Evolutionary conservation across 306 rosid genomes (phyloP).

Genomic region (Gastrolobium villosum): DNA sequence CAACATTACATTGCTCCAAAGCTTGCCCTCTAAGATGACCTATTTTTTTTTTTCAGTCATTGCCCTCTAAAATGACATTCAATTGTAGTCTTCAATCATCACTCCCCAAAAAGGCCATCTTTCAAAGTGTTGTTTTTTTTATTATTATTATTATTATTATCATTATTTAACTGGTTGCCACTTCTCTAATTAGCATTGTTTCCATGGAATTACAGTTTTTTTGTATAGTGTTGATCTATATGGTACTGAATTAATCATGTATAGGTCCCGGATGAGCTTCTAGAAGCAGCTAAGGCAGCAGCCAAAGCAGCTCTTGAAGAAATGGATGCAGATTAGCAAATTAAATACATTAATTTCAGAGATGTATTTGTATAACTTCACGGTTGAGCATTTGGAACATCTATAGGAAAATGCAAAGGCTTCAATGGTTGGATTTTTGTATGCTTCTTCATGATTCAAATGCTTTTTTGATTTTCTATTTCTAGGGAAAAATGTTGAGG

Average conservation of each 20-base stretch:
- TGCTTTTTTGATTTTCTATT: too few species aligned
- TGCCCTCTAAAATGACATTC: too few species aligned
- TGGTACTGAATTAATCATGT: slow-evolving; percentile 16
- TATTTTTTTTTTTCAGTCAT: too few species aligned
- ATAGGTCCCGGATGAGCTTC: slow-evolving; percentile 87
- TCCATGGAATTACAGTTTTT: not conserved
- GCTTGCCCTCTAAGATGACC: too few species aligned
- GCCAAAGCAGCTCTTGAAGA: slow-evolving; percentile 97
- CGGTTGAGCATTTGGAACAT: slow-evolving; percentile 49
- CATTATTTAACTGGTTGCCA: not conserved
- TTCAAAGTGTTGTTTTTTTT: not conserved
- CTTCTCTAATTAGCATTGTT: not conserved
- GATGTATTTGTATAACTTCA: slow-evolving; percentile 38
- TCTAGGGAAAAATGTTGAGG: too few species aligned
- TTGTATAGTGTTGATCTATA: not conserved
- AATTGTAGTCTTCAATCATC: not conserved
- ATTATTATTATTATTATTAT: not conserved
- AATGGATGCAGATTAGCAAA: slow-evolving; percentile 89
- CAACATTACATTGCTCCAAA: too few species aligned
- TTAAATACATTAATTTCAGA: not conserved
- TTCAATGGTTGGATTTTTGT: too few species aligned
- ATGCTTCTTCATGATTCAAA: too few species aligned
- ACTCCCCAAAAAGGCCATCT: not conserved
- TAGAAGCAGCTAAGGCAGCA: slow-evolving; percentile 88
- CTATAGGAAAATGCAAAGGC: slow-evolving; percentile 13